These are phyloP conservation scores for Pleodorina starrii DNA, from an alignment of 139 green algal genomes.

Conservation along the genomic window DNA sequence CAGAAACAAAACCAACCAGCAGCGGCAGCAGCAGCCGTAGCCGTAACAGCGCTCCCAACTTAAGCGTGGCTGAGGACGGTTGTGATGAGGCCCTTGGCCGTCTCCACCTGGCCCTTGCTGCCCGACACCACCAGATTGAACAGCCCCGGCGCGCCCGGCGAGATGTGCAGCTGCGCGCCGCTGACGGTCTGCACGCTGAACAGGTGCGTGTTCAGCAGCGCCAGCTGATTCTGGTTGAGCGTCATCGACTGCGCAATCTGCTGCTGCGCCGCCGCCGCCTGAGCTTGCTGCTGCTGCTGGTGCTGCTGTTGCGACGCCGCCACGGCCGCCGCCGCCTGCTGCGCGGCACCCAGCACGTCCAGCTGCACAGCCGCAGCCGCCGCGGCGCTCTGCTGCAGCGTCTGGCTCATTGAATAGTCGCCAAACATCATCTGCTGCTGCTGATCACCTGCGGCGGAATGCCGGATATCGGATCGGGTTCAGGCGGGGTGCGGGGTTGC, in stretches of 20 bases:
- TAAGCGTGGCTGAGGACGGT: constrained; percentile 45
- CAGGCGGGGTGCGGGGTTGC: not conserved
- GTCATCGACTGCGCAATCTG: constrained; percentile 52
- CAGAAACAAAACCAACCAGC: no score
- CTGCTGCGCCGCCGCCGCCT: not conserved
- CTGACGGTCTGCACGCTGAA: constrained; percentile 59
- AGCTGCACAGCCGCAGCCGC: not conserved
- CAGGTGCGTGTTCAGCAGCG: constrained; percentile 53
- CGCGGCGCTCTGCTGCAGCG: not conserved
- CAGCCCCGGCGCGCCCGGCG: constrained; percentile 47
- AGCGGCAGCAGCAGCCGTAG: no score
- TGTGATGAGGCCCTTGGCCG: constrained; percentile 46
- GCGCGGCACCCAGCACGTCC: constrained; percentile 4
- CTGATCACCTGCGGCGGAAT: constrained; percentile 15
- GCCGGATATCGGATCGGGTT: no score
- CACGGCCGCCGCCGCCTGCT: not conserved
- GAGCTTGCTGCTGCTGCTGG: not conserved
- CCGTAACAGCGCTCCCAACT: no score
- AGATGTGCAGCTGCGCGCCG: constrained; percentile 52
- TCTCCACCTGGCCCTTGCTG: constrained; percentile 45
- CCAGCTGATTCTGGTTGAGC: constrained; percentile 51
- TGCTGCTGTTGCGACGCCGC: not conserved
- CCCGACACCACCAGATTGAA: constrained; percentile 56
- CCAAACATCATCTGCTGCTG: no score
- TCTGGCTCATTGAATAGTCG: not conserved